These are phyloP conservation scores for Globisporangium perplexum DNA, from an alignment of 352 stramenopile species.

Conservation along the genomic window DNA sequence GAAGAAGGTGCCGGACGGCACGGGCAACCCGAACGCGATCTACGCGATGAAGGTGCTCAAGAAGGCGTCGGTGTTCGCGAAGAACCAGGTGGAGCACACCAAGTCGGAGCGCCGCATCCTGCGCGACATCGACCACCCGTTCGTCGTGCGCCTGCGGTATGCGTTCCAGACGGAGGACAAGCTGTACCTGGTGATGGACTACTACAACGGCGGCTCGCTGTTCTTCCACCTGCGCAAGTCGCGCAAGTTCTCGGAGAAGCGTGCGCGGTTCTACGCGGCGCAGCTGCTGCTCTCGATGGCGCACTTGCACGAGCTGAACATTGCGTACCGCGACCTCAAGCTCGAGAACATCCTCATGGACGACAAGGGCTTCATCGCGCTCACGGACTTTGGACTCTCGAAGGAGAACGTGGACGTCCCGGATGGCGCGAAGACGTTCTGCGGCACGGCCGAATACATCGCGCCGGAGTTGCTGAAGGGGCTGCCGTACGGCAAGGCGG, in stretches of 20 bases:
- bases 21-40: constrained; percentile 66
- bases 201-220: constrained; percentile 89
- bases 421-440: constrained; percentile 90
- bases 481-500: constrained; percentile 83
- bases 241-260: constrained; percentile 86
- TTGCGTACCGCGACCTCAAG: constrained; percentile 94
- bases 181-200: constrained; percentile 92
- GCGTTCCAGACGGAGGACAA: constrained; percentile 93
- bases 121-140: constrained; percentile 90
- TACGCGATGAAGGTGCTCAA: constrained; percentile 95
- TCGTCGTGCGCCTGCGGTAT: constrained; percentile 90
- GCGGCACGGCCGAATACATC: constrained; percentile 92
- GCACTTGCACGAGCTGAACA: constrained; percentile 92
- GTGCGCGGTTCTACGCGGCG: constrained; percentile 86
- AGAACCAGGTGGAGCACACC: constrained; percentile 92
- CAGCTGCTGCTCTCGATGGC: constrained; percentile 90
- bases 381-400: constrained; percentile 92
- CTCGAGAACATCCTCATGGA: constrained; percentile 95
- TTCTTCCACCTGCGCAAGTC: constrained; percentile 92
- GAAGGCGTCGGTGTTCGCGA: constrained; percentile 88
- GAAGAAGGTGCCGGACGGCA: constrained; percentile 81
- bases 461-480: constrained; percentile 88
- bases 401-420: constrained; percentile 89
- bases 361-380: constrained; percentile 89
- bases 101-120: constrained; percentile 90